Percentiles rank a stretch among this genome's conserved stretches.
Evolutionary conservation across 345 rosid genomes (phyloP).

Genomic region (Linum lewisii): DNA sequence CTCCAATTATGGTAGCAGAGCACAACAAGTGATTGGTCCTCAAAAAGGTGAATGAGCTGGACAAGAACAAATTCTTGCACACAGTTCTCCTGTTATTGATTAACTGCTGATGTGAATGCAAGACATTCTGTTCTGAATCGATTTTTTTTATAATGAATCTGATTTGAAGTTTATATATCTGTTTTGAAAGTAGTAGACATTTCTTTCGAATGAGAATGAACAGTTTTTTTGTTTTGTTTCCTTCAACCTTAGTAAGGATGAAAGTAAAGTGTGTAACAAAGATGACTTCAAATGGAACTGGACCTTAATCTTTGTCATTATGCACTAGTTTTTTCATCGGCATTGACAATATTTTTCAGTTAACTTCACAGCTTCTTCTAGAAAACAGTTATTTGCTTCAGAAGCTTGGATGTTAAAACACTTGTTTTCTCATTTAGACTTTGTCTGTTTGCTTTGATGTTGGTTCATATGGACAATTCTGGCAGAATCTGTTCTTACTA

Average conservation of each 20-base stretch:
- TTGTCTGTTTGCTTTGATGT: background rate
- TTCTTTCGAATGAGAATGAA: no score
- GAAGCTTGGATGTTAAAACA: background rate
- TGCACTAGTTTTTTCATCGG: background rate
- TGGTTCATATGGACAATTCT: background rate
- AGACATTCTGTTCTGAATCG: no score
- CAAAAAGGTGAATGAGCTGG: constrained; percentile 45
- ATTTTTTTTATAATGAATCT: no score
- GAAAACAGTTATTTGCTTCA: background rate
- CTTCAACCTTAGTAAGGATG: no score
- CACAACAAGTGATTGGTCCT: constrained; percentile 50
- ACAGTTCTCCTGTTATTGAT: no score
- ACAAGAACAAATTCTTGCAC: no score
- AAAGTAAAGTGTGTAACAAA: no score
- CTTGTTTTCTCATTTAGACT: background rate
- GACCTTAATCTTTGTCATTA: background rate
- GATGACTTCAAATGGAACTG: background rate
- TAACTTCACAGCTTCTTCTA: background rate
- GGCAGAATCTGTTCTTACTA: background rate
- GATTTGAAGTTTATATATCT: no score
- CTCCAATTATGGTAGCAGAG: constrained; percentile 59
- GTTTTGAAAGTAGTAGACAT: no score
- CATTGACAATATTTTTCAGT: background rate
- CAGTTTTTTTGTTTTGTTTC: no score
- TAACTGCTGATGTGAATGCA: no score